Evolutionary conservation across 83 land plant species (phyloP).

Genomic region (Picea abies): DNA sequence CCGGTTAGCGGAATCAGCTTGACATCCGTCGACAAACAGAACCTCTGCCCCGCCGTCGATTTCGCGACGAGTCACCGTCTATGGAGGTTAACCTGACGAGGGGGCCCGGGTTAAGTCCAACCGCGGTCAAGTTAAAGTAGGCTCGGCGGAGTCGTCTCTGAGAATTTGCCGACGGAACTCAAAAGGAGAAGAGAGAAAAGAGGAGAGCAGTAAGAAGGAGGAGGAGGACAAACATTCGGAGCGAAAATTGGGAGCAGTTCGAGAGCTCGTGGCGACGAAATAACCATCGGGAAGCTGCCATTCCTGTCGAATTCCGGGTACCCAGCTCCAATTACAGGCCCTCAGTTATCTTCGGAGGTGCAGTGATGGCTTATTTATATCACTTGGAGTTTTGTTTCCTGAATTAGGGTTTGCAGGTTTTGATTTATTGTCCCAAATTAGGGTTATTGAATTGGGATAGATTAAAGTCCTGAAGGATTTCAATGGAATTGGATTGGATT

Average conservation of each 20-base stretch:
- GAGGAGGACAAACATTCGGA: too few species aligned
- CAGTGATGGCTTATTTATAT: too few species aligned
- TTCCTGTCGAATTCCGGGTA: background rate
- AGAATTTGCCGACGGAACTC: background rate
- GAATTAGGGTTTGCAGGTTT: background rate
- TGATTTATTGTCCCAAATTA: too few species aligned
- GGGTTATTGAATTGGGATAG: too few species aligned
- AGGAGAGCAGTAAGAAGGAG: background rate
- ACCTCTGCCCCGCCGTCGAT: too few species aligned
- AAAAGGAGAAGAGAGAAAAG: background rate
- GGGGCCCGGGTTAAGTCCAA: background rate
- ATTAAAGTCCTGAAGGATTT: background rate
- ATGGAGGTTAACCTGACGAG: background rate
- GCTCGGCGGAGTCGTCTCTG: background rate
- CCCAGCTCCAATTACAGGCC: background rate
- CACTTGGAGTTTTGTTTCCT: background rate
- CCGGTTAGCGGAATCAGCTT: background rate
- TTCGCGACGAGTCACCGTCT: too few species aligned
- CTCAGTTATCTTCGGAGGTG: too few species aligned
- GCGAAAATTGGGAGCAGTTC: background rate
- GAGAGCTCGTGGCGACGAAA: background rate
- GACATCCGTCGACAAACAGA: background rate
- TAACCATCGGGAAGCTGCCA: too few species aligned
- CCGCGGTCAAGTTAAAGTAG: background rate
- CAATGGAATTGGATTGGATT: background rate